Evolutionary conservation across 345 rosid species (phyloP), one percentile per base, ranked within the genome.

Genomic region (Eucalyptus globulus): DNA sequence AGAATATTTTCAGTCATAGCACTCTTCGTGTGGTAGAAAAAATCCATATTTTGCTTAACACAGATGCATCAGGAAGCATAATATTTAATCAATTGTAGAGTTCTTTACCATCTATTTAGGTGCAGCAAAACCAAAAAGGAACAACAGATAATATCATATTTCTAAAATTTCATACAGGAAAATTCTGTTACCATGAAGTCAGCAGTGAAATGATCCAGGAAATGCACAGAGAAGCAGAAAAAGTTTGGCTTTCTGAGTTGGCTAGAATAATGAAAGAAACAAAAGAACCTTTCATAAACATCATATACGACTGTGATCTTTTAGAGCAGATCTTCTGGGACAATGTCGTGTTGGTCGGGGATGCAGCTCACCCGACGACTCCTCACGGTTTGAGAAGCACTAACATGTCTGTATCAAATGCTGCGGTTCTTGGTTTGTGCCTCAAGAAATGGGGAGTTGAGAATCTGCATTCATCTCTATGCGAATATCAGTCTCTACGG

Each of bases 341-440:
- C 88, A 94, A 93, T 83, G 93, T 94, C 19, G 95, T 95, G 34
- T 90, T 96, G 29, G 89, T 94, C 4, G 99, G 98, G 53, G 98
- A 96, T 76, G 97, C 98, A 1, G 96, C 98, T 85, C 99, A 96
- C 90, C 98, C 98, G 21, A 94, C 94, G 7, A 94, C 96, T 50
- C 98, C 99, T 88, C 98, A 95, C 80, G 95, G 97, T 12, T 31
- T 93, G 67, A 92, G 99, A 92, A 97, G 99, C 92, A 96, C 97
- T 40, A 97, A 96, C 94, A 94, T 97, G 97, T 95, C 97, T 16
- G 44, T 96, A 87, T 44, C 94, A 58, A 96, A 97, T 89, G 97
- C 97, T 5, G 93, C 90, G 50, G 94, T 94, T 58, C 90, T 96
- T 44, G 97, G 98, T 34, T 91, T 93, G 72, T 95, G 97, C 94